A percentile compares a stretch with the other conserved stretches of the same genome.
Conservation (phyloP, 805 yeast species). For the Cyberlindnera japonica region DNA sequence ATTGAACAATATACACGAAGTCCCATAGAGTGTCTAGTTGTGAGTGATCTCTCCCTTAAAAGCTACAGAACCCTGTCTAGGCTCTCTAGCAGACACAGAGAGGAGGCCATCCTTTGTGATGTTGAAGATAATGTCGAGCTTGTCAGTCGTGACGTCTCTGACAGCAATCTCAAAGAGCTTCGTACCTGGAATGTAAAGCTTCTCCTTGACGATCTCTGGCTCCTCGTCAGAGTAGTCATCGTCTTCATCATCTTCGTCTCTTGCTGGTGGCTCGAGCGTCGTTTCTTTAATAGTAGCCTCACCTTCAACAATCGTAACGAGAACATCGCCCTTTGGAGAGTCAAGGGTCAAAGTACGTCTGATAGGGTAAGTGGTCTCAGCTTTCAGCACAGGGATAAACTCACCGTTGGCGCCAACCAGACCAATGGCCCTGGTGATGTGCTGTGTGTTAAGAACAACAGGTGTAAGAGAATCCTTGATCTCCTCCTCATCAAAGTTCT, state of each 20-base stretch:
- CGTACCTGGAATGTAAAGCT: slow-evolving; percentile 67
- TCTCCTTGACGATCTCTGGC: slow-evolving; percentile 81
- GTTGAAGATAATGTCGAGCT: slow-evolving; percentile 57
- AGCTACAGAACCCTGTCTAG: slow-evolving; percentile 53
- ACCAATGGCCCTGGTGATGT: slow-evolving; percentile 81
- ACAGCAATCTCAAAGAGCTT: slow-evolving; percentile 76
- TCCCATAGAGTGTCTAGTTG: no score
- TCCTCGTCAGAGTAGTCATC: slow-evolving; percentile 71
- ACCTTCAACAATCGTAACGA: slow-evolving; percentile 79
- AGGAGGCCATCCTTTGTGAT: slow-evolving; percentile 59
- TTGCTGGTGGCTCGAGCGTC: slow-evolving; percentile 60
- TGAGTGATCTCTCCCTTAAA: slow-evolving; percentile 47
- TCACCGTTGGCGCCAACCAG: slow-evolving; percentile 67
- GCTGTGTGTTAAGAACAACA: slow-evolving; percentile 83
- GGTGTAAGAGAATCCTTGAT: slow-evolving; percentile 77
- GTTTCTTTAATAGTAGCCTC: slow-evolving; percentile 80
- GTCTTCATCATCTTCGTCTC: slow-evolving; percentile 49
- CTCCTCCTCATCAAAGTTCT: slow-evolving; percentile 80
- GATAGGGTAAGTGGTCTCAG: slow-evolving; percentile 89
- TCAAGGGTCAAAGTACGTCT: slow-evolving; percentile 67
- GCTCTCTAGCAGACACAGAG: slow-evolving; percentile 60
- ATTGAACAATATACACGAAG: no score
- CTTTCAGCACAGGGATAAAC: slow-evolving; percentile 69
- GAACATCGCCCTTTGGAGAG: slow-evolving; percentile 56
- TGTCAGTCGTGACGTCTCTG: slow-evolving; percentile 61